A percentile compares a stretch with the other conserved stretches of the same genome.
phyloP scores from a whole-genome alignment of 2,329 filamentous ascomycete species.

The Dissoconium aciculare region DNA sequence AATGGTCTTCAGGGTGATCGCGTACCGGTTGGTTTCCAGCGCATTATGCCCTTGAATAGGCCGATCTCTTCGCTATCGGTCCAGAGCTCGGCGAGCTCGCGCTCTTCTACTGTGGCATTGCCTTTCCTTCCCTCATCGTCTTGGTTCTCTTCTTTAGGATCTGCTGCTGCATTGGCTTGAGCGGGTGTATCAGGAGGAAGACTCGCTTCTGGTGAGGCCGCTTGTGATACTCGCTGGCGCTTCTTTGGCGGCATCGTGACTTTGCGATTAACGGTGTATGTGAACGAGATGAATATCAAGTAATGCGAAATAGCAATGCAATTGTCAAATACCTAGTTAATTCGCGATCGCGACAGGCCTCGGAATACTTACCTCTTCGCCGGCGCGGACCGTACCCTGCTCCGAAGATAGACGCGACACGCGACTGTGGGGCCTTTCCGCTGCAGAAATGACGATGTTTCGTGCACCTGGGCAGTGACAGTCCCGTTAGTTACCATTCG shows the following conservation, averaged over 20 bases:
- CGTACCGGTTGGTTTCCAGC: conserved; percentile 86
- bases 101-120: background rate
- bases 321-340: too few relatives aligned
- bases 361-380: too few relatives aligned
- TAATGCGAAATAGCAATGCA: too few relatives aligned
- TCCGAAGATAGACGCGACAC: too few relatives aligned
- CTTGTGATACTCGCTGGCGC: conserved; percentile 41
- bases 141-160: conserved; percentile 29
- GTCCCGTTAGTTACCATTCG: too few relatives aligned
- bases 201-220: conserved; percentile 40
- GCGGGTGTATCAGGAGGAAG: conserved; percentile 26
- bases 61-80: conserved; percentile 91
- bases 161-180: conserved; percentile 14
- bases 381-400: too few relatives aligned
- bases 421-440: too few relatives aligned
- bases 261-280: background rate
- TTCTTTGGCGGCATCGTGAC: conserved; percentile 57
- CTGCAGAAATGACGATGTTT: too few relatives aligned
- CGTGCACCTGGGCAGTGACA: too few relatives aligned
- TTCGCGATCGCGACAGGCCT: too few relatives aligned
- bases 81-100: conserved; percentile 49
- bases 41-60: conserved; percentile 80
- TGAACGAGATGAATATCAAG: too few relatives aligned
- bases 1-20: too few relatives aligned
- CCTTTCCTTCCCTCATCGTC: conserved; percentile 14